A percentile compares a stretch with the other conserved stretches of the same genome.
Conservation (phyloP, 768 basidiomycete species). For the Lactarius hengduanensis region DNA sequence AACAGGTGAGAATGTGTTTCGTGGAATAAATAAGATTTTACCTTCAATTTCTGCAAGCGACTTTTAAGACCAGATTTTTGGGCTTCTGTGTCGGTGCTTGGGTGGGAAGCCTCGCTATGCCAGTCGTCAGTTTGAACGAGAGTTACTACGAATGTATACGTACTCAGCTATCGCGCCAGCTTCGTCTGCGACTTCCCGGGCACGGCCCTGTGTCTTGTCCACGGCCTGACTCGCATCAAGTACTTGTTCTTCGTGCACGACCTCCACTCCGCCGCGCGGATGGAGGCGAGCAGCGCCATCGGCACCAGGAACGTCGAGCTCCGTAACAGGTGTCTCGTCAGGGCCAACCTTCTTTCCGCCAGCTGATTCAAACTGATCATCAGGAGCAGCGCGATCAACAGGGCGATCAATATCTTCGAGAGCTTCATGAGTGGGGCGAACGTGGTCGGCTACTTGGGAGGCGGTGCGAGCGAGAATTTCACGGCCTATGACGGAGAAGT, state of each 20-base stretch:
- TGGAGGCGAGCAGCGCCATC: constrained; percentile 48
- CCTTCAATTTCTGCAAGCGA: constrained; percentile 36
- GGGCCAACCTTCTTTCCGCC: constrained; percentile 43
- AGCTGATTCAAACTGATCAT: constrained; percentile 62
- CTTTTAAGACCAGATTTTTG: constrained; percentile 39
- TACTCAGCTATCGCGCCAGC: constrained; percentile 32
- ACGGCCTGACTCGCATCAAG: constrained; percentile 31
- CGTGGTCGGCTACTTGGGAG: constrained; percentile 61
- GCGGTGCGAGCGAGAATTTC: constrained; percentile 80
- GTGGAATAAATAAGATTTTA: constrained; percentile 18
- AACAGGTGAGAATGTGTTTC: background rate
- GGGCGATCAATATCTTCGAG: constrained; percentile 67
- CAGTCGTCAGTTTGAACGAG: background rate
- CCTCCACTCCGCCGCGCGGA: constrained; percentile 44
- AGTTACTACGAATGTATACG: background rate
- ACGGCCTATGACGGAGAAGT: constrained; percentile 74
- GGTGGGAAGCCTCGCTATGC: constrained; percentile 30
- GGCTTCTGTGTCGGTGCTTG: constrained; percentile 40
- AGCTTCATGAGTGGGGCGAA: constrained; percentile 63
- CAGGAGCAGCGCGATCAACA: constrained; percentile 46
- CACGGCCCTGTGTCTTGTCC: constrained; percentile 13
- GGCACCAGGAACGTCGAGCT: constrained; percentile 46
- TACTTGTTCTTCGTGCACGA: constrained; percentile 36
- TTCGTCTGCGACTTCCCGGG: constrained; percentile 21
- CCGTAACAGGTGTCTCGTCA: constrained; percentile 48